Evolutionary conservation across 495 filamentous ascomycete genomes (phyloP).

Genomic region (Darksidea phi): DNA sequence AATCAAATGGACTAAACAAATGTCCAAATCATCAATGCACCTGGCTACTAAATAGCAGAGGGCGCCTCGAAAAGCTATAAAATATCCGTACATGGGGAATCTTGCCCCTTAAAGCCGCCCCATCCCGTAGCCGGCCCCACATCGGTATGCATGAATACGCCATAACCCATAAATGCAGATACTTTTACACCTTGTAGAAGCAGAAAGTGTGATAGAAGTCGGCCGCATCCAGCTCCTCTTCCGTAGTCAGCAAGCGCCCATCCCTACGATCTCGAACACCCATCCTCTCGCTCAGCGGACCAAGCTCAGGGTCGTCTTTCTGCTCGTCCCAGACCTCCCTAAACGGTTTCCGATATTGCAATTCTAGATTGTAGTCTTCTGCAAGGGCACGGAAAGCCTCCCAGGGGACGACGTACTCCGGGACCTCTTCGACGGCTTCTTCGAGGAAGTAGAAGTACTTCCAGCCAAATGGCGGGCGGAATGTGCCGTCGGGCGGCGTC

Average conservation of each 20-base stretch:
- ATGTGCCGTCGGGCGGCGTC: conserved; percentile 76
- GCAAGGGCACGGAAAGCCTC: conserved; percentile 91
- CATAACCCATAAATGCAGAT: not conserved
- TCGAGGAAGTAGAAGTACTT: conserved; percentile 94
- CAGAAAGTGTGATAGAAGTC: conserved; percentile 90
- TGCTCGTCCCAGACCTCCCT: conserved; percentile 87
- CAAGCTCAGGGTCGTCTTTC: conserved; percentile 74
- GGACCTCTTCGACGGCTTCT: conserved; percentile 93
- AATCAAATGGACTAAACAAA: too few species aligned
- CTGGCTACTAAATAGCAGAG: too few species aligned
- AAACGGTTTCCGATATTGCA: conserved; percentile 88
- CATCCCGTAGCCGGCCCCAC: not conserved
- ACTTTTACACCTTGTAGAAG: conserved; percentile 78
- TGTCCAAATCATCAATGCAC: too few species aligned
- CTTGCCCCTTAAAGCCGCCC: not conserved
- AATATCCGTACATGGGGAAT: too few species aligned
- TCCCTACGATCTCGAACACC: conserved; percentile 72
- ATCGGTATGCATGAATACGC: not conserved
- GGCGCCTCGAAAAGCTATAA: too few species aligned
- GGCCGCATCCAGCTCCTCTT: conserved; percentile 86
- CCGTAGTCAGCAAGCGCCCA: conserved; percentile 65
- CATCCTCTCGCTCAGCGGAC: conserved; percentile 88
- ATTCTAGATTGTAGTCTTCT: conserved; percentile 92
- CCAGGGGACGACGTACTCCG: conserved; percentile 98
- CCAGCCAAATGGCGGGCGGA: conserved; percentile 95